phyloP scores from a whole-genome alignment of 2,329 filamentous ascomycete genomes.

The Canariomyces notabilis region DNA sequence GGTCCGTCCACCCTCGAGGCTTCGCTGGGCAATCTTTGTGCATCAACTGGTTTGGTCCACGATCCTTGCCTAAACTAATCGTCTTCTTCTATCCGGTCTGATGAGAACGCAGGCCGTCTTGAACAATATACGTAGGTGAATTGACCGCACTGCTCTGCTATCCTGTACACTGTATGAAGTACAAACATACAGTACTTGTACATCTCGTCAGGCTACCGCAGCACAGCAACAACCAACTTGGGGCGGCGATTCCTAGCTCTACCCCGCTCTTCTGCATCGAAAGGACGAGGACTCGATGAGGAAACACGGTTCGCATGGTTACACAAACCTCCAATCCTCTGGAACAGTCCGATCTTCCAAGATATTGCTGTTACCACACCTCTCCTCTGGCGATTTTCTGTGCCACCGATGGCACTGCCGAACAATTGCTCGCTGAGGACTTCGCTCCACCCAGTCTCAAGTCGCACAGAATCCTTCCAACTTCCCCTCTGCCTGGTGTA shows the following conservation, averaged over 20 bases:
- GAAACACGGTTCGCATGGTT: not conserved
- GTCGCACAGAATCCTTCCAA: conserved; percentile 8
- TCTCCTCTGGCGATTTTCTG: not conserved
- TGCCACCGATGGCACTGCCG: not conserved
- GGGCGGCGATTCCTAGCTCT: not conserved
- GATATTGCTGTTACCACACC: not conserved
- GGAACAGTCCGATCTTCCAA: not conserved
- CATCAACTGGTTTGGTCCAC: not conserved
- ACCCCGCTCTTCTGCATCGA: not conserved
- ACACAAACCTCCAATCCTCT: not conserved
- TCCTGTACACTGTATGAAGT: no score
- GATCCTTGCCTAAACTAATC: not conserved
- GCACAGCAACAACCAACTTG: not conserved
- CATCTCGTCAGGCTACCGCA: not conserved
- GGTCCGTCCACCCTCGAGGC: not conserved
- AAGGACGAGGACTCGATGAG: no score
- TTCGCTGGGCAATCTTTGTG: not conserved
- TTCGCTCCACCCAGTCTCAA: not conserved
- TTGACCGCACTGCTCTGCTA: no score
- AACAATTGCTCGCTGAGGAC: no score
- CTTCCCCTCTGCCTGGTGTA: conserved; percentile 10
- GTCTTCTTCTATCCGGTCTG: no score
- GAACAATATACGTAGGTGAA: no score
- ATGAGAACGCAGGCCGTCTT: no score
- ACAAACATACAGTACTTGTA: not conserved